A percentile compares a stretch with the other conserved stretches of the same genome.
phyloP scores from a whole-genome alignment of 768 basidiomycete genomes.

The Pleurotus ostreatus region DNA sequence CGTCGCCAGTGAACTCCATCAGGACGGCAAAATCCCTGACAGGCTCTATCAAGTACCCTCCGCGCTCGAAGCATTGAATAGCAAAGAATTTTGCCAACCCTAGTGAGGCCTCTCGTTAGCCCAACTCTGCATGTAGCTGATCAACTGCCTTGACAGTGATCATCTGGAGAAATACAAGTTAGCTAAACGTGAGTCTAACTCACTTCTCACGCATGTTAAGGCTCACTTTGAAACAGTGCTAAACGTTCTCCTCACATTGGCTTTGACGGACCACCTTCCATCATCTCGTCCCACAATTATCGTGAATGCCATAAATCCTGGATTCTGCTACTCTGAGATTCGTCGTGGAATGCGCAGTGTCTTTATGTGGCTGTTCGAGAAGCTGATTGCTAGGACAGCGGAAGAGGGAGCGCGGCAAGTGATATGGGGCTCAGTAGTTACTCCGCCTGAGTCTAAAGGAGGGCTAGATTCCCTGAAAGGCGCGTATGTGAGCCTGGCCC shows the following conservation, averaged over 20 bases:
- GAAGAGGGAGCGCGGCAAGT: constrained; percentile 32
- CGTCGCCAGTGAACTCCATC: constrained; percentile 40
- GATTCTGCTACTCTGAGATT: constrained; percentile 36
- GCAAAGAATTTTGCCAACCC: constrained; percentile 16
- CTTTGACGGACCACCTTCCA: constrained; percentile 25
- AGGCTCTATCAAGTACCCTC: constrained; percentile 20
- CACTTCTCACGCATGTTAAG: not conserved
- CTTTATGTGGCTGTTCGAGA: constrained; percentile 22
- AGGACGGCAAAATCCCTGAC: constrained; percentile 21
- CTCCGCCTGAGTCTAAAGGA: constrained; percentile 6
- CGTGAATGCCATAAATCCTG: constrained; percentile 35
- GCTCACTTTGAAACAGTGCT: constrained; percentile 27
- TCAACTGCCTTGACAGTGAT: no score
- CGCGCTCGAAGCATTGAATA: constrained; percentile 28
- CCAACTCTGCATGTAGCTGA: no score
- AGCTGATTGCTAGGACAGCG: constrained; percentile 26
- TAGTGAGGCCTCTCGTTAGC: no score
- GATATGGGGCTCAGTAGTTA: constrained; percentile 26
- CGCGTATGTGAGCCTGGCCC: constrained; percentile 19
- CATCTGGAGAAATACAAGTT: constrained; percentile 18
- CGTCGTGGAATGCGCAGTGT: constrained; percentile 17
- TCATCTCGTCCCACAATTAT: constrained; percentile 21
- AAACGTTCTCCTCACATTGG: constrained; percentile 35
- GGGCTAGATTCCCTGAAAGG: constrained; percentile 23
- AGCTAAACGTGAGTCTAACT: constrained; percentile 28